Base-by-base conservation (phyloP, 352 stramenopile species). In the Globisporangium irregulare region DNA sequence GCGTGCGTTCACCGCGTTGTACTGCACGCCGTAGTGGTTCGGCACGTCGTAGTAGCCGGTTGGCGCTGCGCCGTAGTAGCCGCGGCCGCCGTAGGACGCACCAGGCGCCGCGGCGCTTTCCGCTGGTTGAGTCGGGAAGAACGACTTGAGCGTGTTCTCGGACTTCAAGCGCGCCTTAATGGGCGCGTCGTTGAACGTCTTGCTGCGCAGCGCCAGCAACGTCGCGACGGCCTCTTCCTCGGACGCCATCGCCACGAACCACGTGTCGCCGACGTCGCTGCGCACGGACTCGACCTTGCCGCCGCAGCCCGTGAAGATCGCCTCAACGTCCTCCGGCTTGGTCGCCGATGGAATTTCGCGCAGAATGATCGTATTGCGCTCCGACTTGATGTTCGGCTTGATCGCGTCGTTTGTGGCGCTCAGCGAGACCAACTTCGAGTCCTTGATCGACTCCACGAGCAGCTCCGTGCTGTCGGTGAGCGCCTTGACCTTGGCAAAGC, bases 281-380 rank as follows among this genome's bases (percentile, higher is more conserved):
- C 91, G 87, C 46, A 98, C 86, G 66, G 71, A 91, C n/a, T 76
- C 78, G 68, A 94, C 87, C 22, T 84, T 71, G 34, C 87, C 87
- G 22, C 85, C 89, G 66, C 86, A 91, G 36, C 76, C 88, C 0
- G 86, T 72, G 59, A 98, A 98, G 64, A 98, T 88, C 51, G 90
- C 91, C 54, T 92, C 77, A 4, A 98, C 90, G 27, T 97, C 86
- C 41, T 90, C 84, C 5, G 86, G 88, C 69, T 82, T 72, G 9
- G 91, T 96, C 22, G 81, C 89, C 36, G 90, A 97, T 62, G 92
- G 86, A 70, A 98, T 97, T 68, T 98, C 92, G 50, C 92, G 83
- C 64, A 98, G 71, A 69, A 98, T 98, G 74, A 98, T 98, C 60
- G 92, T 98, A 58, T 93, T 97, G 68, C 92, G 83, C 75, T 97